Evolutionary conservation across 352 stramenopile genomes (phyloP).

Genomic region (Globisporangium carolinianum): DNA sequence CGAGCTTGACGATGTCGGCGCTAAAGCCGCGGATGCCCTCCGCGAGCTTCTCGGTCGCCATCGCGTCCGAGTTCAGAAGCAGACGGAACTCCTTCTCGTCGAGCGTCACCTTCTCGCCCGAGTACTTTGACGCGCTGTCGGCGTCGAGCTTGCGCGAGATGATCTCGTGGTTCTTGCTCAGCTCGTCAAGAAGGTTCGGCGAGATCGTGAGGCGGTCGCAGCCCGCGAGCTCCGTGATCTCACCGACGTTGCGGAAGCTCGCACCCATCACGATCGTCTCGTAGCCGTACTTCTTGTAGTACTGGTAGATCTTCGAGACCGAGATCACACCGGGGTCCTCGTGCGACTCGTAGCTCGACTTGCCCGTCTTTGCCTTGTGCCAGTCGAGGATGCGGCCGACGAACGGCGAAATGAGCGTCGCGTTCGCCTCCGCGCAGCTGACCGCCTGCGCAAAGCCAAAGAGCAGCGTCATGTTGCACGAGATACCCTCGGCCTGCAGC

Average conservation of each 20-base stretch:
- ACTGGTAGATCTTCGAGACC: conserved; percentile 96
- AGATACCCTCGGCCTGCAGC: conserved; percentile 96
- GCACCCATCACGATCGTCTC: conserved; percentile 95
- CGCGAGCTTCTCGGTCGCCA: conserved; percentile 96
- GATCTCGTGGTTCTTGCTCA: conserved; percentile 70
- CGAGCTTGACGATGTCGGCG: conserved; percentile 97
- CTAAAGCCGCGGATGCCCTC: conserved; percentile 97
- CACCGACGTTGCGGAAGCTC: conserved; percentile 94
- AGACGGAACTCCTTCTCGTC: conserved; percentile 96
- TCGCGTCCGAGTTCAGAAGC: conserved; percentile 97
- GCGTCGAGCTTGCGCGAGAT: conserved; percentile 83
- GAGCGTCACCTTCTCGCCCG: conserved; percentile 73
- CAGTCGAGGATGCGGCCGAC: conserved; percentile 97
- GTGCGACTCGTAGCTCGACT: conserved; percentile 87
- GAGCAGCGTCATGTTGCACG: conserved; percentile 98
- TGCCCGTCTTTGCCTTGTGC: conserved; percentile 93
- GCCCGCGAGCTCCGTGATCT: conserved; percentile 96
- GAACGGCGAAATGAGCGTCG: conserved; percentile 95
- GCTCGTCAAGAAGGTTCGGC: conserved; percentile 89
- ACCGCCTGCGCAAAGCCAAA: conserved; percentile 98
- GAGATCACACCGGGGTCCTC: conserved; percentile 97
- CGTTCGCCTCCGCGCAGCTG: conserved; percentile 90
- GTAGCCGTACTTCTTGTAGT: conserved; percentile 98
- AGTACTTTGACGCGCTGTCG: conserved; percentile 70
- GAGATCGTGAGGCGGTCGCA: conserved; percentile 98